Conservation (phyloP, 73 alveolate genomes). For the Paramecium octaurelia region DNA sequence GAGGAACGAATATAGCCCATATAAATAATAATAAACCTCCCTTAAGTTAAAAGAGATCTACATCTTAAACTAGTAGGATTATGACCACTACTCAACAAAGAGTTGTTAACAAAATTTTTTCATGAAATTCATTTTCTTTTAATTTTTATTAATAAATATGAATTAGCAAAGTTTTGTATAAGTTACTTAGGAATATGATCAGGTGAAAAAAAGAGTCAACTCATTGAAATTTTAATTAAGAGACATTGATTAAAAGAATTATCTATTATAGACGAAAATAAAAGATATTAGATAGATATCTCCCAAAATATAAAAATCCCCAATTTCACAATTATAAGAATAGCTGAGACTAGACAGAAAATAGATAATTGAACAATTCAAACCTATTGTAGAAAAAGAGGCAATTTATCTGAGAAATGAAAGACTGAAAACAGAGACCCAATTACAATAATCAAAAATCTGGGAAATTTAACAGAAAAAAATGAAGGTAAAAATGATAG, state of each 20-base stretch:
- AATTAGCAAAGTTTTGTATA: background rate
- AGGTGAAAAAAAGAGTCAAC: background rate
- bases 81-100: background rate
- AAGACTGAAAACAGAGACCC: background rate
- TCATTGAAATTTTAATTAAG: background rate
- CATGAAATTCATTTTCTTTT: background rate
- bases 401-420: background rate
- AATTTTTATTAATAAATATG: background rate
- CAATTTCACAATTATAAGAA: background rate
- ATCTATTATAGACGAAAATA: background rate
- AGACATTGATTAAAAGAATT: background rate
- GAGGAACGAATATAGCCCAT: background rate
- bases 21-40: background rate
- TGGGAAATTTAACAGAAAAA: slow-evolving; percentile 4
- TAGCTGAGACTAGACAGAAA: background rate
- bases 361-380: background rate
- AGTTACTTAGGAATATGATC: slow-evolving; percentile 31
- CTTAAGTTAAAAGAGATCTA: background rate
- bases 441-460: background rate
- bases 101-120: slow-evolving; percentile 9
- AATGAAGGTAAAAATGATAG: background rate
- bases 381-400: slow-evolving; percentile 4
- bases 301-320: background rate
- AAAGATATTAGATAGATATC: background rate
- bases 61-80: slow-evolving; percentile 24